A percentile compares a stretch with the other conserved stretches of the same genome.
phyloP scores from a whole-genome alignment of 2,329 filamentous ascomycete species.

The Rhytidhysteron rufulum region DNA sequence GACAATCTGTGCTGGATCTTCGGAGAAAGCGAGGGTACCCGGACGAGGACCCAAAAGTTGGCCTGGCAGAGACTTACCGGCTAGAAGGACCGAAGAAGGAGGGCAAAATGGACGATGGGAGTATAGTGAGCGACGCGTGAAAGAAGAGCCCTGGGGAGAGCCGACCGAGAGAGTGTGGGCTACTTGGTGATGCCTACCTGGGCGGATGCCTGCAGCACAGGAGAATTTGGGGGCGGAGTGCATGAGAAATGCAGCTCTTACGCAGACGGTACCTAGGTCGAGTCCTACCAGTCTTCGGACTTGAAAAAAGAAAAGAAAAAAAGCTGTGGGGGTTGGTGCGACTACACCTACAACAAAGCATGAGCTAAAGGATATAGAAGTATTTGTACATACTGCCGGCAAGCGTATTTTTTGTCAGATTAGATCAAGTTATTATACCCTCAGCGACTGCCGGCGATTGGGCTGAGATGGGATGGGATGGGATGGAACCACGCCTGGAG shows the following conservation, averaged over 20 bases:
- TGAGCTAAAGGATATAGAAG: neutral
- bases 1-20: slow-evolving; percentile 76
- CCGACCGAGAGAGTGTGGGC: too few relatives aligned
- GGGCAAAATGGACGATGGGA: slow-evolving; percentile 59
- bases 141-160: too few relatives aligned
- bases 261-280: too few relatives aligned
- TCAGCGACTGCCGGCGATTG: slow-evolving; percentile 37
- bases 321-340: too few relatives aligned
- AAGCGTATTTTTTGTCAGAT: slow-evolving; percentile 58
- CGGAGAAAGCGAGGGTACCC: slow-evolving; percentile 67
- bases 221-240: too few relatives aligned
- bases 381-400: slow-evolving; percentile 9
- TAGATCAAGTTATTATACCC: slow-evolving; percentile 59
- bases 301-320: too few relatives aligned
- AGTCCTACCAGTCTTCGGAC: too few relatives aligned
- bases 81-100: slow-evolving; percentile 51
- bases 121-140: slow-evolving; percentile 57
- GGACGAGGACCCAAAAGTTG: slow-evolving; percentile 75
- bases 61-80: slow-evolving; percentile 77
- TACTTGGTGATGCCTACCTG: too few relatives aligned
- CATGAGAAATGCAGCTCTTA: too few relatives aligned
- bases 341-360: neutral
- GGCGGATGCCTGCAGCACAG: too few relatives aligned
- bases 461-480: slow-evolving; percentile 1
- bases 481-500: slow-evolving; percentile 20